These are phyloP conservation scores for Cyberlindnera veronae DNA, from an alignment of 805 yeast species.

Conservation along the genomic window DNA sequence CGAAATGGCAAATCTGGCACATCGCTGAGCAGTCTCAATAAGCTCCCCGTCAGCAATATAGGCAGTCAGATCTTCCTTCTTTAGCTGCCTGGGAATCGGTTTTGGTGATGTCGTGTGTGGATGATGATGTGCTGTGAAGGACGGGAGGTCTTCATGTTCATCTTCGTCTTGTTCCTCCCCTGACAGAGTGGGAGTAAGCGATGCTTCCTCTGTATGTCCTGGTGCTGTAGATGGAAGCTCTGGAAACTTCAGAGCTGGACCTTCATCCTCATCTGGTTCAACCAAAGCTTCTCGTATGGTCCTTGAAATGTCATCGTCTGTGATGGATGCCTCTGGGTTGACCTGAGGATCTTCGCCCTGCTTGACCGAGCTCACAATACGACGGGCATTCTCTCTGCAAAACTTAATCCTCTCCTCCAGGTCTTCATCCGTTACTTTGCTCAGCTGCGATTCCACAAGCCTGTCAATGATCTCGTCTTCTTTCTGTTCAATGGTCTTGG, in stretches of 20 bases:
- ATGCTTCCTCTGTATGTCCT: background rate
- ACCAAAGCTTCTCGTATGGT: conserved; percentile 7
- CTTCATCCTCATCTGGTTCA: conserved; percentile 5
- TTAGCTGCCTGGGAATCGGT: conserved; percentile 3
- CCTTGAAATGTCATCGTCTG: conserved; percentile 13
- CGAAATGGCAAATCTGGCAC: conserved; percentile 68
- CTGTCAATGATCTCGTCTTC: conserved; percentile 11
- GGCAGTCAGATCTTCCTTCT: conserved; percentile 19
- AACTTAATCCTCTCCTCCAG: conserved; percentile 5
- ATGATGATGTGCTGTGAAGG: conserved; percentile 2
- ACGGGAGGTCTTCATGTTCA: background rate
- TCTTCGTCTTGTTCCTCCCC: conserved; percentile 4
- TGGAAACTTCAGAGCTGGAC: conserved; percentile 7
- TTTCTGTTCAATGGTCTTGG: conserved; percentile 5
- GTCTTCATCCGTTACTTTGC: conserved; percentile 14
- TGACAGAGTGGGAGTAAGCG: background rate
- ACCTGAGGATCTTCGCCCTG: conserved; percentile 8
- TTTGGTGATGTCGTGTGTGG: background rate
- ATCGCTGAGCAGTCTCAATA: conserved; percentile 48
- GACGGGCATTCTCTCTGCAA: conserved; percentile 6
- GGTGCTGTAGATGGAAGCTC: conserved; percentile 10
- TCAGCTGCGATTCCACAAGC: conserved; percentile 4
- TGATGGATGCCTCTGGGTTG: background rate
- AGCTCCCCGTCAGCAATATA: conserved; percentile 34
- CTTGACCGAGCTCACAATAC: conserved; percentile 4